phyloP scores from a whole-genome alignment of 1,284 basidiomycete species.

The Trichosporon sp. region DNA sequence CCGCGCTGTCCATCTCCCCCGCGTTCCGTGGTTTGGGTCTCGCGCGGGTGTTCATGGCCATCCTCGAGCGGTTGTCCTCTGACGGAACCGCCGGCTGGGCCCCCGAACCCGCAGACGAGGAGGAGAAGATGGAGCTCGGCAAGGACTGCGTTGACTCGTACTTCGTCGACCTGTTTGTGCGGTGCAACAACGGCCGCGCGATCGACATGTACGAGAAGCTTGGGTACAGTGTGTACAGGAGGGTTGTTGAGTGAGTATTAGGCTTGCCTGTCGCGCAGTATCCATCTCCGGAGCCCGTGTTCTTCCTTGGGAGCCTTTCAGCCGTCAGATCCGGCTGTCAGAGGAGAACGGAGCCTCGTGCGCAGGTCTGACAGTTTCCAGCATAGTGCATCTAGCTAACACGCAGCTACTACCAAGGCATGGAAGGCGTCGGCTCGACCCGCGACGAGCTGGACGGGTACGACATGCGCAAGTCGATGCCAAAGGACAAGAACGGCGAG shows the following conservation, averaged over 20 bases:
- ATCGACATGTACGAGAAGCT: conserved; percentile 57
- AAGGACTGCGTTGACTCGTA: conserved; percentile 52
- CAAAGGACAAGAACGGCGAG: conserved; percentile 52
- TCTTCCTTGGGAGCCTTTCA: no score
- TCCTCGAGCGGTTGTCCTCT: conserved; percentile 48
- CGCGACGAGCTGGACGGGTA: conserved; percentile 56
- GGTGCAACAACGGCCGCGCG: conserved; percentile 55
- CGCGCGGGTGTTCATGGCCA: conserved; percentile 53
- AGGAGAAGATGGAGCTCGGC: background rate
- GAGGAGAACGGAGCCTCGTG: no score
- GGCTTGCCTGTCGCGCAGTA: no score
- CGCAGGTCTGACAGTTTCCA: no score
- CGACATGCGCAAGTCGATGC: conserved; percentile 57
- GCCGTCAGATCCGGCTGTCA: no score
- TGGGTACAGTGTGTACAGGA: conserved; percentile 56
- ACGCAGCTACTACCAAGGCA: conserved; percentile 55
- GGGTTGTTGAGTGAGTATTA: conserved; percentile 56
- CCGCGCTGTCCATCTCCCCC: conserved; percentile 55
- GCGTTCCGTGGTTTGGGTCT: conserved; percentile 50
- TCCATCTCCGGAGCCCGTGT: no score
- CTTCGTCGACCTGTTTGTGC: conserved; percentile 57
- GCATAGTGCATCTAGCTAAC: background rate
- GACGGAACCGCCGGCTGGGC: conserved; percentile 32
- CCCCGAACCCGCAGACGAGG: background rate
- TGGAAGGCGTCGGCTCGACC: conserved; percentile 53